A percentile compares a stretch with the other conserved stretches of the same genome.
phyloP scores from a whole-genome alignment of 805 yeast genomes.

The Myxozyma monticola region DNA sequence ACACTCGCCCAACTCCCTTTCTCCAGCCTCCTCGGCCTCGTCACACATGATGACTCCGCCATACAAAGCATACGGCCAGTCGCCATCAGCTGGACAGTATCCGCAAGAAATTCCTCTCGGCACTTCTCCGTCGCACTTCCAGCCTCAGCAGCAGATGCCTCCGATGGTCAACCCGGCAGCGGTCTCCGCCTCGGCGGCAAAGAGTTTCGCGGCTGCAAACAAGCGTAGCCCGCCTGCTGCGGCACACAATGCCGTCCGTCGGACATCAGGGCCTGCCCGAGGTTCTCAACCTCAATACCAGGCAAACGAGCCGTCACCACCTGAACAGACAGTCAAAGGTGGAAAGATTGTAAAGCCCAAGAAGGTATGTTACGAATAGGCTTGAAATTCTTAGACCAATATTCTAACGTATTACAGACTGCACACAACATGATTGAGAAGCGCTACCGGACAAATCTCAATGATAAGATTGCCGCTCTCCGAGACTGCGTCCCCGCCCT shows the following conservation, averaged over 20 bases:
- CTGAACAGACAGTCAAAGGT: slow-evolving; percentile 25
- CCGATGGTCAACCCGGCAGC: neutral
- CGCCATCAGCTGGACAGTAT: slow-evolving; percentile 11
- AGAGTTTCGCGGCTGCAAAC: neutral
- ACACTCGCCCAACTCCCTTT: slow-evolving; percentile 18
- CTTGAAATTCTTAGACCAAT: neutral
- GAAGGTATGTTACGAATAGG: slow-evolving; percentile 30
- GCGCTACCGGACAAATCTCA: slow-evolving; percentile 75
- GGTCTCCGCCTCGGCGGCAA: neutral
- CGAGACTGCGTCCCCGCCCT: slow-evolving; percentile 78
- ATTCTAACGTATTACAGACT: slow-evolving; percentile 41
- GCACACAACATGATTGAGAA: slow-evolving; percentile 81
- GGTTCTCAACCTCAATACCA: neutral
- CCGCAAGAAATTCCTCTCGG: neutral
- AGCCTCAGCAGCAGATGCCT: neutral
- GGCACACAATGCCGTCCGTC: slow-evolving; percentile 17
- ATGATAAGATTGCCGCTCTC: slow-evolving; percentile 64
- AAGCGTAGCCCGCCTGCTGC: slow-evolving; percentile 9
- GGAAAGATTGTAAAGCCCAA: slow-evolving; percentile 37
- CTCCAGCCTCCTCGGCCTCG: slow-evolving; percentile 20
- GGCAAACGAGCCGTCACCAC: slow-evolving; percentile 5
- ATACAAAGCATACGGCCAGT: slow-evolving; percentile 8
- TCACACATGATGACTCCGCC: slow-evolving; percentile 17
- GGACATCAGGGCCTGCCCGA: slow-evolving; percentile 7
- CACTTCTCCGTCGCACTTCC: neutral